phyloP scores from a whole-genome alignment of 331 rosid genomes.

The Dryas integrifolia region DNA sequence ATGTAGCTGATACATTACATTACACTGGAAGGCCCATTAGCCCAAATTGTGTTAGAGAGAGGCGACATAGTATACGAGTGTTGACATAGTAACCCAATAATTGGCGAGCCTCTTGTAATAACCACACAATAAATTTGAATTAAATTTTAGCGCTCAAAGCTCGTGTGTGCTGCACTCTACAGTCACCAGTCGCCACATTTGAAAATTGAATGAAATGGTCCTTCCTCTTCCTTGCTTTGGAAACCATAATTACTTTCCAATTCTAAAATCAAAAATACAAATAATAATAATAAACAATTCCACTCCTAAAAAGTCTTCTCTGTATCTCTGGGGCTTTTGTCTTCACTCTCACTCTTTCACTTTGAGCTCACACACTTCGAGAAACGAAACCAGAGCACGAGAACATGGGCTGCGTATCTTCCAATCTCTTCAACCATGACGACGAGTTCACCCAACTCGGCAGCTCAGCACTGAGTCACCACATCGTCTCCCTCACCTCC shows the following conservation, averaged over 20 bases:
- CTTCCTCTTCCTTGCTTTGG: not conserved
- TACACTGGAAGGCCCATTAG: not conserved
- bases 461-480: constrained; percentile 70
- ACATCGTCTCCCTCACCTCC: constrained; percentile 89
- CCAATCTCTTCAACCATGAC: constrained; percentile 49
- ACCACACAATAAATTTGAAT: constrained; percentile 29
- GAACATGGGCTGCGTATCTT: constrained; percentile 39
- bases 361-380: not conserved
- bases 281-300: not conserved
- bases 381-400: not conserved
- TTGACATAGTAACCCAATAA: constrained; percentile 10
- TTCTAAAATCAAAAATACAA: not conserved
- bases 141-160: constrained; percentile 46
- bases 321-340: constrained; percentile 6
- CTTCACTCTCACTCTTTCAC: constrained; percentile 14
- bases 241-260: not conserved
- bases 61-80: not conserved
- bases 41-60: not conserved
- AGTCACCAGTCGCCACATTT: constrained; percentile 4
- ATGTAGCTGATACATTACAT: too few relatives aligned
- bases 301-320: constrained; percentile 10
- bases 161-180: constrained; percentile 7
- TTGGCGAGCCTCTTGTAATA: not conserved
- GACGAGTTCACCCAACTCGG: constrained; percentile 73
- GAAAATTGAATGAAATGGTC: constrained; percentile 35